Evolutionary conservation across 2,329 filamentous ascomycete genomes (phyloP), one percentile per base, ranked within the genome.

Genomic region (Myriosclerotinia scirpicola): DNA sequence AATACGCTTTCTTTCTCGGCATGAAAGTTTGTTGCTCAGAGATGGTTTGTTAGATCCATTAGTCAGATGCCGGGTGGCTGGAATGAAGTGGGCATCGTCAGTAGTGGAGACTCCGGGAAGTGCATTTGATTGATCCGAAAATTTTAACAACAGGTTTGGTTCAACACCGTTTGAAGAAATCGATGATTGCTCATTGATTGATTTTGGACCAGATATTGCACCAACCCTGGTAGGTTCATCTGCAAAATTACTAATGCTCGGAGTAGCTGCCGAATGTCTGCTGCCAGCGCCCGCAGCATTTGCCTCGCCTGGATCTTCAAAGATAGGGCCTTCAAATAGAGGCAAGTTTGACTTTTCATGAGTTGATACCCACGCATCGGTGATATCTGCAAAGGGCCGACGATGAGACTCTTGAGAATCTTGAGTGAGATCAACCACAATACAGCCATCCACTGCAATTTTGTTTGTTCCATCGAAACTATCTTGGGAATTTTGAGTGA

Each of bases 1-100:
- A 26, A 71, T 67, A 2, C 69, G 22, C 38, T 63, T 54, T 34
- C 60, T 53, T 17, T 63, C 38, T 54, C 38, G 30, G 12, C 60
- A 63, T 54, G 38, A 14, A 9, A 63, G 50, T 30, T 54, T 54
- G 38, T 36, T 63, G 1, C 34, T 15, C 3, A 5, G 50, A 36
- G 17, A 14, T 34, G 15, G n/a, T 15, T 36, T 40, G 9, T 26
- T 50, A 3, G 44, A 26, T 40, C 17, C 15, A 38, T 52, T 15
- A 34, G 26, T 12, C 14, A n/a, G 50, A 11, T 30, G 22, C 2
- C 15, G 8, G 22, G 14, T 15, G 7, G 12, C 12, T 36, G 17
- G 11, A 11, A 15, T 12, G 17, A 40, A 44, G 2, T 15, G 7
- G 8, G 38, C 50, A 42, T n/a, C 20, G 3, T n/a, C 14, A 11